Conservation (phyloP, 257 asterid genomes). For the Capsicum rhomboideum region DNA sequence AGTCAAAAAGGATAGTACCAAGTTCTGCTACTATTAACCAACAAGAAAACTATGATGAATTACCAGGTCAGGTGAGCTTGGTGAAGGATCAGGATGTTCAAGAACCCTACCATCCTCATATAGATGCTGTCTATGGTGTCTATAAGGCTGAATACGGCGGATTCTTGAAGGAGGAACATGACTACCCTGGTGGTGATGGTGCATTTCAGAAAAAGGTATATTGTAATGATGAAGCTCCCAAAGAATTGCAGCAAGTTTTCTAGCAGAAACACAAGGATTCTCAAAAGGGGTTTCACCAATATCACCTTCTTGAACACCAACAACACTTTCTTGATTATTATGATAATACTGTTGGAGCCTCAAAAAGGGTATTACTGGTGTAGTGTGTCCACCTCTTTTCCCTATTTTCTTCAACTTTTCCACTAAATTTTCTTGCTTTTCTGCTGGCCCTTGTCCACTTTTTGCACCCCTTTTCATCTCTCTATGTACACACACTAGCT, state of each 20-base stretch:
- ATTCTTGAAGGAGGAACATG: conserved; percentile 37
- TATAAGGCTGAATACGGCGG: conserved; percentile 46
- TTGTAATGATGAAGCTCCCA: conserved; percentile 74
- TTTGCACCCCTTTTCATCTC: conserved; percentile 44
- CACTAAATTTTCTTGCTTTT: conserved; percentile 60
- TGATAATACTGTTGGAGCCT: conserved; percentile 19
- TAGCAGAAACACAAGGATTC: conserved; percentile 46
- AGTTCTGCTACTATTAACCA: not conserved
- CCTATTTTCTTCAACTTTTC: conserved; percentile 82
- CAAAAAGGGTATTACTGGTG: conserved; percentile 77
- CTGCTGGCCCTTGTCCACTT: conserved; percentile 60
- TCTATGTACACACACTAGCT: conserved; percentile 11
- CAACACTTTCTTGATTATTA: conserved; percentile 7
- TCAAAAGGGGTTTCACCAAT: conserved; percentile 11
- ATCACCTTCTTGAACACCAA: conserved; percentile 15
- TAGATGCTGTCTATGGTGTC: conserved; percentile 24
- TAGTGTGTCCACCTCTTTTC: conserved; percentile 69
- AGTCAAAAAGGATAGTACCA: not conserved
- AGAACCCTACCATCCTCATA: conserved; percentile 30
- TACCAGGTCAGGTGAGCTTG: conserved; percentile 66
- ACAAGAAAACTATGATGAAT: not conserved
- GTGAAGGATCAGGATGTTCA: conserved; percentile 55
- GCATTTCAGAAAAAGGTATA: conserved; percentile 50
- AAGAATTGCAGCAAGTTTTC: conserved; percentile 78
- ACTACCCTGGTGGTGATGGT: conserved; percentile 44